phyloP scores from a whole-genome alignment of 2,329 filamentous ascomycete genomes.

The Diaporthe ampelina region DNA sequence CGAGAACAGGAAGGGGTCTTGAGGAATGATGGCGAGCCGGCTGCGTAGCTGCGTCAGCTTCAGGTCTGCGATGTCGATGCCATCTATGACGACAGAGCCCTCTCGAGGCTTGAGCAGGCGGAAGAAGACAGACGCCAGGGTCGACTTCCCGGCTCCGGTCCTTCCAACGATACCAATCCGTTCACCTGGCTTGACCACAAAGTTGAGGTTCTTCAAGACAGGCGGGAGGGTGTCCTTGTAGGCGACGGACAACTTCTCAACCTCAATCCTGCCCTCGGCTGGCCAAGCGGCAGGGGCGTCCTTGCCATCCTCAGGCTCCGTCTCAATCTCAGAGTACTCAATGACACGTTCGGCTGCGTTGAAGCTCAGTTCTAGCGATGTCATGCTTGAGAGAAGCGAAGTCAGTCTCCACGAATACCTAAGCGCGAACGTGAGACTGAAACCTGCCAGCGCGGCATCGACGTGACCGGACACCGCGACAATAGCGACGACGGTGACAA shows the following conservation, averaged over 20 bases:
- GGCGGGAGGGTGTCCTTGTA: conserved; percentile 55
- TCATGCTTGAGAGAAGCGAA: conserved; percentile 52
- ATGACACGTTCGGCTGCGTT: conserved; percentile 59
- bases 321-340: conserved; percentile 58
- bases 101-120: conserved; percentile 63
- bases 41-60: conserved; percentile 73
- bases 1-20: conserved; percentile 76
- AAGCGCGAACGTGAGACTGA: conserved; percentile 57
- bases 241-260: conserved; percentile 54
- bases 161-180: conserved; percentile 75
- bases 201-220: conserved; percentile 55
- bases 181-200: conserved; percentile 63
- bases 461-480: conserved; percentile 53
- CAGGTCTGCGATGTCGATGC: conserved; percentile 67
- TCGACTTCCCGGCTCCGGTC: conserved; percentile 76
- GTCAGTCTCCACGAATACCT: conserved; percentile 53
- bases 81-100: conserved; percentile 61
- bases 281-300: conserved; percentile 59
- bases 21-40: conserved; percentile 75
- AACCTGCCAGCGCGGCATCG: conserved; percentile 56
- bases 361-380: conserved; percentile 57
- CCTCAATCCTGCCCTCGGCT: conserved; percentile 53
- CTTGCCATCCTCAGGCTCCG: conserved; percentile 52
- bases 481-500: conserved; percentile 53
- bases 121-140: conserved; percentile 75